phyloP scores from a whole-genome alignment of 192 early-diverging fungal species.

The Jimgerdemannia lactiflua region DNA sequence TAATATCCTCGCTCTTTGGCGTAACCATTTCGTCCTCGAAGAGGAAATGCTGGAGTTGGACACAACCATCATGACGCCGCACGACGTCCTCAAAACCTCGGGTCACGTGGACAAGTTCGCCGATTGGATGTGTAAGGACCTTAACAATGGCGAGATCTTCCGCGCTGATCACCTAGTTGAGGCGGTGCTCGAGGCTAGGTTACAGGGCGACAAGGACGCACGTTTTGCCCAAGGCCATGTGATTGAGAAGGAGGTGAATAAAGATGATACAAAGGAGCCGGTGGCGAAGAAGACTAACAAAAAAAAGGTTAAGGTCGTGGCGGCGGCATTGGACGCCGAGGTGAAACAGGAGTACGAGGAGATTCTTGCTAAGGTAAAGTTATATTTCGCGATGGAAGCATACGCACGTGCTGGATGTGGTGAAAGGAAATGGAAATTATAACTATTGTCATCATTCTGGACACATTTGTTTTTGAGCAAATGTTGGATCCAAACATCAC shows the following conservation, averaged over 20 bases:
- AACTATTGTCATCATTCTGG: too few relatives aligned
- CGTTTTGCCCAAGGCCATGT: slow-evolving; percentile 40
- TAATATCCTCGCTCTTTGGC: slow-evolving; percentile 88
- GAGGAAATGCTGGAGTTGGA: slow-evolving; percentile 99
- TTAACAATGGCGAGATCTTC: slow-evolving; percentile 90
- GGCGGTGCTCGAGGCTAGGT: slow-evolving; percentile 82
- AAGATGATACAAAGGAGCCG: slow-evolving; percentile 16
- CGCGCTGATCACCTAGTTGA: slow-evolving; percentile 98
- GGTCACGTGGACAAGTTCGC: slow-evolving; percentile 99
- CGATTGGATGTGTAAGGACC: slow-evolving; percentile 98
- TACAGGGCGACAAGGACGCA: slow-evolving; percentile 83
- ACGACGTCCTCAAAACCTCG: slow-evolving; percentile 95
- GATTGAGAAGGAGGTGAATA: slow-evolving; percentile 24
- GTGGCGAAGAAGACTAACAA: slow-evolving; percentile 69
- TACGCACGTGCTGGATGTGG: too few relatives aligned
- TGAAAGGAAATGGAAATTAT: too few relatives aligned
- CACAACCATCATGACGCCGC: slow-evolving; percentile 96
- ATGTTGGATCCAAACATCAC: neutral
- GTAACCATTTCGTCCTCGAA: slow-evolving; percentile 97
- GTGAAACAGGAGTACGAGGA: slow-evolving; percentile 72
- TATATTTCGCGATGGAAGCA: too few relatives aligned
- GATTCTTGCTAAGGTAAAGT: slow-evolving; percentile 86
- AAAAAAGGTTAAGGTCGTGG: slow-evolving; percentile 61
- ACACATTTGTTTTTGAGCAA: too few relatives aligned
- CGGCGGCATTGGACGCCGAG: slow-evolving; percentile 58